Conservation (phyloP, 495 filamentous ascomycete species). For the Aspergillus ellipticus region DNA sequence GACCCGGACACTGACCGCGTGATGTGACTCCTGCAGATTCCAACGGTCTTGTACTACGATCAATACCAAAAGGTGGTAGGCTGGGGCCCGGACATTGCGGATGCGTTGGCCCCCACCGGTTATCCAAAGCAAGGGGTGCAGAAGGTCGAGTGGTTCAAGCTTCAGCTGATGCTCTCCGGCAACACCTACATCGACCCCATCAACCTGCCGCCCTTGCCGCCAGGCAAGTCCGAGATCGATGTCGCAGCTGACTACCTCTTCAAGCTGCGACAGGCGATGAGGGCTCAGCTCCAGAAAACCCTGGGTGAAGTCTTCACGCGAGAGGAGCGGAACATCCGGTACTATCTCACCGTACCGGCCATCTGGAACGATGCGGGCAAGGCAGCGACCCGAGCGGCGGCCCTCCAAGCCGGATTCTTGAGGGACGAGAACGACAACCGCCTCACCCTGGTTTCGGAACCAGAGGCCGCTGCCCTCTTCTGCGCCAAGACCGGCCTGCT, state of each 20-base stretch:
- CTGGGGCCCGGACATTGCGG: conserved; percentile 77
- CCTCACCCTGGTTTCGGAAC: conserved; percentile 70
- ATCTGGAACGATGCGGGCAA: conserved; percentile 84
- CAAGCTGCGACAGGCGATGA: conserved; percentile 74
- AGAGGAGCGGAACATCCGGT: conserved; percentile 74
- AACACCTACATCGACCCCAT: conserved; percentile 82
- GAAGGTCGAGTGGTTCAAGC: conserved; percentile 83
- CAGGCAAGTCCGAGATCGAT: conserved; percentile 76
- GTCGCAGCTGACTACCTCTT: conserved; percentile 78
- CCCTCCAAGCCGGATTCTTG: conserved; percentile 73
- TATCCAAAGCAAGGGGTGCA: conserved; percentile 78
- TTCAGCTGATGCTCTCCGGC: conserved; percentile 75
- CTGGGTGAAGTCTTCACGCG: conserved; percentile 73
- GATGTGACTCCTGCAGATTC: conserved; percentile 50
- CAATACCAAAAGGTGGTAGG: conserved; percentile 80
- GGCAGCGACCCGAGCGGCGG: conserved; percentile 70
- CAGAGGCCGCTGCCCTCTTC: conserved; percentile 75
- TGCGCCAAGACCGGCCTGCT: conserved; percentile 74
- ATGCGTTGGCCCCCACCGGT: conserved; percentile 72
- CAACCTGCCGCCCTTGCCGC: conserved; percentile 72
- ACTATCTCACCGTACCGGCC: conserved; percentile 72
- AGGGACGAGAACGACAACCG: conserved; percentile 75
- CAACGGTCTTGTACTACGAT: conserved; percentile 77
- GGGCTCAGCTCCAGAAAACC: conserved; percentile 70
- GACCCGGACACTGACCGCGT: conserved; percentile 7